Percentiles rank a stretch among this genome's conserved stretches.
Evolutionary conservation across 2,329 filamentous ascomycete species (phyloP).

Genomic region (Penicillium brevicompactum): DNA sequence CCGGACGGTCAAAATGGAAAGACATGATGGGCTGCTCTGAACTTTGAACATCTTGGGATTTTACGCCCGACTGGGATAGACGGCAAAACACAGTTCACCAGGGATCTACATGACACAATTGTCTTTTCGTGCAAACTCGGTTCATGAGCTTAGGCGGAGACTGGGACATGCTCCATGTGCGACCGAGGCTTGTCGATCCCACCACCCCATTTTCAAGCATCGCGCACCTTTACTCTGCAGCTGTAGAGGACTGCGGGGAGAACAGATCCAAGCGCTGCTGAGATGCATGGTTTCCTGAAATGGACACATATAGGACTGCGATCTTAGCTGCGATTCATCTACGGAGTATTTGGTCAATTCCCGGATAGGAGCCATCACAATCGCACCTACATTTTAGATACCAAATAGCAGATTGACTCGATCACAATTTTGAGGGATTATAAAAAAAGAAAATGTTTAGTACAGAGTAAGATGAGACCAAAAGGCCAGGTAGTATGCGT

Average conservation of each 20-base stretch:
- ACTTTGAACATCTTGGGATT: neutral
- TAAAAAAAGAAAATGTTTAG: neutral
- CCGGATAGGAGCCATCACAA: neutral
- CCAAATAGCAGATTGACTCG: neutral
- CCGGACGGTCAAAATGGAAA: conserved; percentile 26
- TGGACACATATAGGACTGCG: neutral
- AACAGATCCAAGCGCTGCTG: conserved; percentile 1
- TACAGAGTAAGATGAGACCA: neutral
- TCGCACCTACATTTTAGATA: neutral
- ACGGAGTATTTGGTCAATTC: neutral
- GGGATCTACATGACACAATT: conserved; percentile 5
- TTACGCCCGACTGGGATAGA: neutral
- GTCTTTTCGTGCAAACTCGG: conserved; percentile 3
- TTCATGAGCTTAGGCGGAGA: conserved; percentile 8
- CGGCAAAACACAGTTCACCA: neutral
- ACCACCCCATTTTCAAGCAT: conserved; percentile 4
- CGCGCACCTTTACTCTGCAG: neutral
- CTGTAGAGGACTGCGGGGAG: conserved; percentile 5
- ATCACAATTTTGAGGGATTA: neutral
- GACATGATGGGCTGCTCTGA: conserved; percentile 23
- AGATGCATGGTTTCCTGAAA: neutral
- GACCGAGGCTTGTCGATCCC: conserved; percentile 28
- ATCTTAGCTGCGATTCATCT: neutral
- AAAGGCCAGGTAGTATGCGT: neutral
- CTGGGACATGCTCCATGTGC: conserved; percentile 22